phyloP scores from a whole-genome alignment of 179 eudicot species.

The Sideroxylon spinosum region DNA sequence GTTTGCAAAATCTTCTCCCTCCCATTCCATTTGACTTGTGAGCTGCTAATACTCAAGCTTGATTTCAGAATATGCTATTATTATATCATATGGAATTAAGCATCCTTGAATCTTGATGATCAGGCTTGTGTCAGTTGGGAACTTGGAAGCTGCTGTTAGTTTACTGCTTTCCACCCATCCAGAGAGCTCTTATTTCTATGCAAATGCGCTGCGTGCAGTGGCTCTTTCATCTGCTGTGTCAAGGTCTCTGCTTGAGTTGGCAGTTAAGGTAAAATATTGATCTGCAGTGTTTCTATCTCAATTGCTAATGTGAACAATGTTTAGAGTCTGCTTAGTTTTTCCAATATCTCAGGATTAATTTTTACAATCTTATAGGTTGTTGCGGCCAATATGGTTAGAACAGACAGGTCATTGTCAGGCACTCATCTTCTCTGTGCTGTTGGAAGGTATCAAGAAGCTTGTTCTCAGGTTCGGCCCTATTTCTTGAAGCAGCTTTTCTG shows the following conservation, averaged over 20 bases:
- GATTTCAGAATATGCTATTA: no score
- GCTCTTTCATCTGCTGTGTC: conserved; percentile 99
- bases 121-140: conserved; percentile 91
- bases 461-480: conserved; percentile 71
- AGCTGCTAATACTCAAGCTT: no score
- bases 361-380: conserved; percentile 57
- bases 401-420: conserved; percentile 88
- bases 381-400: conserved; percentile 98
- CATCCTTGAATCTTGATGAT: conserved; percentile 15
- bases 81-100: no score
- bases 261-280: conserved; percentile 67
- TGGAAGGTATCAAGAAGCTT: conserved; percentile 98
- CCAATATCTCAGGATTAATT: conserved; percentile 8
- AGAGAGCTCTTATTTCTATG: conserved; percentile 83
- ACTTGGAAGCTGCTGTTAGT: conserved; percentile 95
- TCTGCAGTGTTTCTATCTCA: background rate
- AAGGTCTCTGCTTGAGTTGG: conserved; percentile 78
- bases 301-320: background rate
- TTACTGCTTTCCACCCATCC: conserved; percentile 90
- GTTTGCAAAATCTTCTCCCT: no score
- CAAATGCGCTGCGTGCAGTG: conserved; percentile 92
- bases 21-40: no score
- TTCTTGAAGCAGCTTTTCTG: background rate
- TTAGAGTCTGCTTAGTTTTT: no score
- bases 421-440: conserved; percentile 98